Evolutionary conservation across 108 stramenopile species (phyloP).

Genomic region (Skeletonema tropicum): DNA sequence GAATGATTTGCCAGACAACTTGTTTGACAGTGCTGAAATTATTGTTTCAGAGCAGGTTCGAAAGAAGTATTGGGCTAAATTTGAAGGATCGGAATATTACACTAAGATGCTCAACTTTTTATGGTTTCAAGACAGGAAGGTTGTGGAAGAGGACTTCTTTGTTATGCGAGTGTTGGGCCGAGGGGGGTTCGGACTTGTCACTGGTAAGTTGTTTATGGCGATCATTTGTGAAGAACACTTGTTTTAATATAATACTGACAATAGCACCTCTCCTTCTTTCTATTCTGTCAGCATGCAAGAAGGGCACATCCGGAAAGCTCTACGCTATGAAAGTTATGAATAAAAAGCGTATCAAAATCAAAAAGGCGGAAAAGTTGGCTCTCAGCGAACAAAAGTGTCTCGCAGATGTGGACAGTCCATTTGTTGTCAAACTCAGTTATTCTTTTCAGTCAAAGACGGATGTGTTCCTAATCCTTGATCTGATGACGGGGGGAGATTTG

Average conservation of each 20-base stretch:
- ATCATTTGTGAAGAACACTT: background rate
- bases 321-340: slow-evolving; percentile 99
- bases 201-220: slow-evolving; percentile 59
- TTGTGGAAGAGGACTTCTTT: slow-evolving; percentile 91
- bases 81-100: slow-evolving; percentile 62
- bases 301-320: slow-evolving; percentile 92
- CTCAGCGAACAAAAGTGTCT: slow-evolving; percentile 89
- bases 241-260: background rate
- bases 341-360: slow-evolving; percentile 93
- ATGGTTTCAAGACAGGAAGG: slow-evolving; percentile 75
- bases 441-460: slow-evolving; percentile 91
- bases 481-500: slow-evolving; percentile 96
- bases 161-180: slow-evolving; percentile 93
- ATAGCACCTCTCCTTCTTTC: background rate
- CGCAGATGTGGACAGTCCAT: slow-evolving; percentile 85
- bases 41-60: slow-evolving; percentile 65
- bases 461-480: slow-evolving; percentile 93
- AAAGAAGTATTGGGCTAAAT: slow-evolving; percentile 65
- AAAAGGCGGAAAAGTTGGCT: slow-evolving; percentile 89
- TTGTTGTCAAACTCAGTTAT: slow-evolving; percentile 96
- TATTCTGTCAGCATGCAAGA: slow-evolving; percentile 83
- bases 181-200: slow-evolving; percentile 94
- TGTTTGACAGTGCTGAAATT: slow-evolving; percentile 73
- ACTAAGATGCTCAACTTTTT: slow-evolving; percentile 67
- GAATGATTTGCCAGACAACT: slow-evolving; percentile 32